Base-by-base conservation (phyloP, 192 early-diverging fungal species). In the Dispira parvispora region DNA sequence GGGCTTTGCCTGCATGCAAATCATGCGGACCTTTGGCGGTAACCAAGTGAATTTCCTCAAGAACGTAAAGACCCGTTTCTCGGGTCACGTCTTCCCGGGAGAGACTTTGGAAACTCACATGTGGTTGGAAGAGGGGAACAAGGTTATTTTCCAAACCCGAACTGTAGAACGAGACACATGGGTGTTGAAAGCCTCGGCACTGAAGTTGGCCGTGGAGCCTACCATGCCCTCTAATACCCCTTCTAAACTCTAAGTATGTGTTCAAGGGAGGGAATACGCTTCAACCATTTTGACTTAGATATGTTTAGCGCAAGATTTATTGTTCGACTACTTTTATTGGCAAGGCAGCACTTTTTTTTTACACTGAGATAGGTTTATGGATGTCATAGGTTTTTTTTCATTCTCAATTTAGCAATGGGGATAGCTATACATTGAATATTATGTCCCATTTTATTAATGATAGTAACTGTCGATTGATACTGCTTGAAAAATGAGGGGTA, bases 81-180 rank as follows among this genome's bases (percentile, higher is more conserved):
- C 85, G 49, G 82, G 84, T 43, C 85, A 85, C 21, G 93, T 98
- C 64, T 82, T 88, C 75, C 97, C 97, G 23, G 95, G 97, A 18
- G 95, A 99, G 74, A 98, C 95, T 18, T 79, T 98, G 38, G 88
- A 95, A 73, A 99, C 96, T 14, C 86, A 91, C 74, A 89, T 98
- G 84, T 98, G 97, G 97, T 54, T 62, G 0, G 77, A 80, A 58
- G 64, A 64, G 44, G 76, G 84, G 65, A 80, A 78, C 73, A 90
- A 88, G 68, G 83, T 99, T 21, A 76, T 98, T 64, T 99, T 97
- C 86, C 85, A 91, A 71, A 88, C 90, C 49, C 86, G 89, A 43
- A 86, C 89, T 16, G 90, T 98, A 43, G 97, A 99, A 78, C 84
- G 95, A 20, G 83, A 97, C 64, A 82, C 77, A 3, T 82, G 95